Evolutionary conservation across 139 green algal genomes (phyloP), one percentile per base, ranked within the genome.

Genomic region (Chlorella sorokiniana): DNA sequence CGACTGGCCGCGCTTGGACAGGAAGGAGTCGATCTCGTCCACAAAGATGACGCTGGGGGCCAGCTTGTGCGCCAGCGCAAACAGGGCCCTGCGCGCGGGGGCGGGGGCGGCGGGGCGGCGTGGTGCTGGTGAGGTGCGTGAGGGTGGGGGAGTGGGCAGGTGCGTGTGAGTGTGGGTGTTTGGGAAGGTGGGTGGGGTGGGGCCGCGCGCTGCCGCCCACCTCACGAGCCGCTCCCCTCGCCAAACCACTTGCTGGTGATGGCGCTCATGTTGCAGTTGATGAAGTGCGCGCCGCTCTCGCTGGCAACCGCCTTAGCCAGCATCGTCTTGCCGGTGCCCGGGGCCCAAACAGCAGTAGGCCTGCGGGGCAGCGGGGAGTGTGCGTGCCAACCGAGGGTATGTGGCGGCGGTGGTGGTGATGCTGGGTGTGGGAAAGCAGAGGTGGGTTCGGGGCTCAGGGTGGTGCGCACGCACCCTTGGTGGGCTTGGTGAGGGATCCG

Each of bases 41-140:
- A 99, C 94, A 87, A 99, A 99, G 54, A 99, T 95, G 78, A 99
- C 92, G 81, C 93, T 97, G 16, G 96, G 95, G 18, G 88, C 78
- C 18, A 95, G 83, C 86, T 95, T 94, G 83, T 87, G 83, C 1
- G 91, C 91, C 63, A 95, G 73, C 1, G 78, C 85, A 84, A 95
- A 95, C 48, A 95, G 81, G 1, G 91, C 91, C 20, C 78, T 83
- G 78, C 42, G 6, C 29, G 27, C 25, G 7, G 16, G 59, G 33
- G 40, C 25, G 14, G 31, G 3, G 31, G 20, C 20, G 14, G 63
- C 7, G 63, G 3, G 63, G 63, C 5, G 3, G 8, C 25, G 63
- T 16, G 29, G 3, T n/a, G n/a, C n/a, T n/a, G n/a, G n/a, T n/a
- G n/a, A n/a, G n/a, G n/a, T n/a, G n/a, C n/a, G n/a, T 38, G 1